A percentile compares a stretch with the other conserved stretches of the same genome.
Evolutionary conservation across 2,329 filamentous ascomycete genomes (phyloP).

Genomic region (Neophaeococcomyces mojaviensis): DNA sequence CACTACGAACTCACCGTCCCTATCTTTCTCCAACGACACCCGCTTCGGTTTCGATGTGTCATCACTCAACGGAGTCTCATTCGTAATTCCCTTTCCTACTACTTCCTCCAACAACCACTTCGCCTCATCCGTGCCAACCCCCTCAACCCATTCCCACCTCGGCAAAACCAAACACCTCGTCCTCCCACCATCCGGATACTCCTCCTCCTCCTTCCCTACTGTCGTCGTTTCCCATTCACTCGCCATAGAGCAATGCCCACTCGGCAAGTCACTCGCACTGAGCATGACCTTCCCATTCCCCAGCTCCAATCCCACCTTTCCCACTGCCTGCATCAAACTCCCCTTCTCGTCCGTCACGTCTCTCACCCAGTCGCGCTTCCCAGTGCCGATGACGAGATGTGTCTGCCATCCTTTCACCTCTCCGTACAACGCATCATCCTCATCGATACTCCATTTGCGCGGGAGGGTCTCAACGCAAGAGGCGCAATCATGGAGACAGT

Average conservation of each 20-base stretch:
- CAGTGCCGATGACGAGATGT: conserved; percentile 87
- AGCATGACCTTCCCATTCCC: conserved; percentile 21
- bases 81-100: conserved; percentile 15
- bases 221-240: conserved; percentile 5
- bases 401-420: conserved; percentile 80
- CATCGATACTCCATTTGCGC: conserved; percentile 63
- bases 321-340: conserved; percentile 72
- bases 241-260: conserved; percentile 1
- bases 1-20: neutral
- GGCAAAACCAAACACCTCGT: conserved; percentile 18
- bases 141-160: conserved; percentile 20
- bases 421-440: conserved; percentile 73
- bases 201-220: conserved; percentile 8
- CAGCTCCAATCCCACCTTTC: conserved; percentile 34
- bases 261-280: conserved; percentile 21
- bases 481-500: conserved; percentile 80
- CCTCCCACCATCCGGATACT: conserved; percentile 15
- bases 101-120: conserved; percentile 16
- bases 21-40: neutral
- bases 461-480: conserved; percentile 75
- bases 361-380: conserved; percentile 88
- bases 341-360: conserved; percentile 83
- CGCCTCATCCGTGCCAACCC: conserved; percentile 18
- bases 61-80: conserved; percentile 1
- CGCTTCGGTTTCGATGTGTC: neutral